phyloP scores from a whole-genome alignment of 352 stramenopile genomes.

The Globisporangium paroecandrum region DNA sequence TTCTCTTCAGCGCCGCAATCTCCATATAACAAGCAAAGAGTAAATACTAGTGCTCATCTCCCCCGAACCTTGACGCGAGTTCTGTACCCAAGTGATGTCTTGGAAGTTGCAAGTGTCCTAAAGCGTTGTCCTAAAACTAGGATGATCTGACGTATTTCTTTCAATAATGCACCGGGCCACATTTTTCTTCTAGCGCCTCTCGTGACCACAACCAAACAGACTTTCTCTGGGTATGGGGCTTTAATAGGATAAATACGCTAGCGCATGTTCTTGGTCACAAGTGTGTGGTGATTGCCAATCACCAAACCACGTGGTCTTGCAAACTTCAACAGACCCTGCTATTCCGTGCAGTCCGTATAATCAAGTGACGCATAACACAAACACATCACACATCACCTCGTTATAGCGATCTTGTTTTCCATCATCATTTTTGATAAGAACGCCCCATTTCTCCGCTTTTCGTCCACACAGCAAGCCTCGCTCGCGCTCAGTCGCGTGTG shows the following conservation, averaged over 20 bases:
- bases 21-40: not conserved
- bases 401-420: no score
- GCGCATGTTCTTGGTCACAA: not conserved
- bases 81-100: not conserved
- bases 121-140: not conserved
- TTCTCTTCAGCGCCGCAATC: not conserved
- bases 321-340: not conserved
- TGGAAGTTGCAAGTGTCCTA: not conserved
- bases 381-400: no score
- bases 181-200: no score
- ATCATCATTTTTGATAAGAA: no score
- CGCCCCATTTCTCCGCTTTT: not conserved
- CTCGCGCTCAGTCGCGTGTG: no score
- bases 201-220: no score
- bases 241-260: not conserved
- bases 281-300: not conserved
- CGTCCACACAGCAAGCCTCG: conserved; percentile 9
- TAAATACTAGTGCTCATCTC: no score
- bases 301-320: not conserved
- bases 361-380: not conserved
- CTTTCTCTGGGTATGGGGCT: no score
- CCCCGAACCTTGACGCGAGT: no score
- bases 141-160: not conserved
- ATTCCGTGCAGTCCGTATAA: not conserved
- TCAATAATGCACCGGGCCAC: no score